Base-by-base conservation (phyloP, 495 filamentous ascomycete genomes). In the Penicillium mononematosum region DNA sequence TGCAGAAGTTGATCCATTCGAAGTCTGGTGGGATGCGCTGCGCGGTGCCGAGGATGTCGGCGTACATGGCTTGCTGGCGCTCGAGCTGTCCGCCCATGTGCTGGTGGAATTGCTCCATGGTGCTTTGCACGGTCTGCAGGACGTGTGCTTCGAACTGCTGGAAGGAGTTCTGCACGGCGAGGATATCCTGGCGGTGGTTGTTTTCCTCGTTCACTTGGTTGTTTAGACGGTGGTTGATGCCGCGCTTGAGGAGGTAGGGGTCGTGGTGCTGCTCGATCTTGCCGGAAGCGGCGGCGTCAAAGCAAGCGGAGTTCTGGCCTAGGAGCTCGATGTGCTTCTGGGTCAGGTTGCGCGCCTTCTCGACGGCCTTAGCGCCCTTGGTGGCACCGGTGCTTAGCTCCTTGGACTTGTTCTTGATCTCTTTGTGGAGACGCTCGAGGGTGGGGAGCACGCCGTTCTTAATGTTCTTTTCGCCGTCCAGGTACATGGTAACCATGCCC, bases 311-410 rank as follows among this genome's bases (percentile, higher is more conserved):
- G 59, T 92, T 82, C 74, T 93, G 88, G 49, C 88, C 92, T 0
- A 98, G 83, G 27, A 96, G 84, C 72, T 98, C 93, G 53, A 98
- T 96, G 61, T 97, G 90, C 76, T 93, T 96, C 80, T 98, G 94
- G 1, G 93, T 97, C 11, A 75, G 69, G 60, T 84, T 83, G 50
- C 95, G 87, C 20, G 91, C 87, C 75, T 96, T 98, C 47, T 95
- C 89, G 27, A 98, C 92, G 19, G 87, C 85, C 73, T 97, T 98
- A 41, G 88, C 83, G 8, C 83, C 81, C 80, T 94, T 96, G 53
- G 83, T 83, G n/a, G 88, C 89, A n/a, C 92, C 91, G 44, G 85
- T 81, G 42, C 79, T 78, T 6, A 98, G 81, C 71, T 96, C 90
- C 78, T 97, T 98, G 36, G 82, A 78, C 76, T 96, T 96, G 70